Percentiles rank a stretch among this genome's conserved stretches.
Evolutionary conservation across 495 filamentous ascomycete species (phyloP).

Genomic region (Podospora pseudocomata): DNA sequence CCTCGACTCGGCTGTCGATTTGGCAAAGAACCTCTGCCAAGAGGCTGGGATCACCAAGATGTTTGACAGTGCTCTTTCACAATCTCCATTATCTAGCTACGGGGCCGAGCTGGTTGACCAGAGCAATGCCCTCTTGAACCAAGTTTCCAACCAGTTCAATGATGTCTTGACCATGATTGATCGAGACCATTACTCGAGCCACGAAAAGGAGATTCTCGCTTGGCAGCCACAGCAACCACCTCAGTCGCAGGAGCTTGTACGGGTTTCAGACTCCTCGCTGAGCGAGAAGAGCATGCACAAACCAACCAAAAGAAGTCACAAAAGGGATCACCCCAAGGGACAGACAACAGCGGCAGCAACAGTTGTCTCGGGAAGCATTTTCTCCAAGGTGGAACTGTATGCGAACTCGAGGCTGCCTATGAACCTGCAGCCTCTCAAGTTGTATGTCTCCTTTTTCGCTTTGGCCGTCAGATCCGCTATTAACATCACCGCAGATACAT

Average conservation of each 20-base stretch:
- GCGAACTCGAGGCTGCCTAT: conserved; percentile 72
- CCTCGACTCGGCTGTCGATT: conserved; percentile 35
- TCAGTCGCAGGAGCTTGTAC: conserved; percentile 21
- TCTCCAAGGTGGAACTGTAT: conserved; percentile 74
- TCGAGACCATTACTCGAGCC: conserved; percentile 57
- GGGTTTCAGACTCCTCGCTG: conserved; percentile 17
- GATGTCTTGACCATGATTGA: conserved; percentile 66
- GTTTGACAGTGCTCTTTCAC: conserved; percentile 36
- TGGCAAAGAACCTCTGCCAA: conserved; percentile 34
- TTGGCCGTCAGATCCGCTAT: not conserved
- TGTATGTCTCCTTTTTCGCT: conserved; percentile 47
- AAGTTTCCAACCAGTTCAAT: conserved; percentile 57
- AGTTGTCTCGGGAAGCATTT: conserved; percentile 53
- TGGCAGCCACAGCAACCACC: conserved; percentile 42
- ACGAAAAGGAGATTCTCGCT: conserved; percentile 57
- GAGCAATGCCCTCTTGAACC: conserved; percentile 50
- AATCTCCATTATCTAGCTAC: conserved; percentile 34
- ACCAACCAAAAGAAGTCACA: conserved; percentile 28
- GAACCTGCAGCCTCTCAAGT: conserved; percentile 58
- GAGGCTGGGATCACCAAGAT: conserved; percentile 29
- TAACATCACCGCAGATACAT: conserved; percentile 49
- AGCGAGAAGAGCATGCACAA: conserved; percentile 26
- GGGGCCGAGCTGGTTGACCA: conserved; percentile 43
- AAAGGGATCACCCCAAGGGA: conserved; percentile 29
- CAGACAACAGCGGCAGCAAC: conserved; percentile 39